Conservation (phyloP, 495 filamentous ascomycete species). For the Chlorociboria aeruginascens region DNA sequence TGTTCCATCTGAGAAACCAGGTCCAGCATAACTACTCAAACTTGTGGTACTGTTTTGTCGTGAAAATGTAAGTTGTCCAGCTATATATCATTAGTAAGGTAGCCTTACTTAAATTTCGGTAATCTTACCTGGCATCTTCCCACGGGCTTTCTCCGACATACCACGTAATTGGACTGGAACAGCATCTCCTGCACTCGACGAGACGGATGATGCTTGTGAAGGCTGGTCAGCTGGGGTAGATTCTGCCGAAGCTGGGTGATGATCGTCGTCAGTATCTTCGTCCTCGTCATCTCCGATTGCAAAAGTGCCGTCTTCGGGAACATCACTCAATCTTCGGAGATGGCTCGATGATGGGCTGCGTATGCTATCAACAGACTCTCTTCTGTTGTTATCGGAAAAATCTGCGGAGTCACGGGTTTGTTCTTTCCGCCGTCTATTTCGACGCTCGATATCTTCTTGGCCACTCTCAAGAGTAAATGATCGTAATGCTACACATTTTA, state of each 20-base stretch:
- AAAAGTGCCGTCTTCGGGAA: slow-evolving; percentile 79
- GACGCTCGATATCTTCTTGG: slow-evolving; percentile 81
- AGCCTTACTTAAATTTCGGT: not conserved
- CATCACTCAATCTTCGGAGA: slow-evolving; percentile 52
- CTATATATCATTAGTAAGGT: slow-evolving; percentile 21
- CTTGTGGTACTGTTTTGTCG: slow-evolving; percentile 87
- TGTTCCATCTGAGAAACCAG: slow-evolving; percentile 36
- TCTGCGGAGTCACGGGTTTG: slow-evolving; percentile 30
- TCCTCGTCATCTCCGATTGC: slow-evolving; percentile 74
- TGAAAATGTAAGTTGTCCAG: slow-evolving; percentile 69
- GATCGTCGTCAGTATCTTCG: slow-evolving; percentile 58
- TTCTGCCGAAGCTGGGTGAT: slow-evolving; percentile 49
- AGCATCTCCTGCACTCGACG: slow-evolving; percentile 64
- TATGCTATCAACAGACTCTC: slow-evolving; percentile 58
- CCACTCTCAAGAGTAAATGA: slow-evolving; percentile 93
- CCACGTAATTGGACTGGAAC: slow-evolving; percentile 82
- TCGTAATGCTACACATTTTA: slow-evolving; percentile 44
- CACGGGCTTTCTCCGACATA: slow-evolving; percentile 96
- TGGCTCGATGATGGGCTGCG: slow-evolving; percentile 46
- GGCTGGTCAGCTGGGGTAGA: slow-evolving; percentile 59
- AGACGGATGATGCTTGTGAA: slow-evolving; percentile 60
- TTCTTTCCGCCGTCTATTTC: slow-evolving; percentile 65
- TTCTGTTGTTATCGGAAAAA: slow-evolving; percentile 27
- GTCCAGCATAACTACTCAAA: slow-evolving; percentile 51
- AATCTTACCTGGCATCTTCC: slow-evolving; percentile 66